Conservation (phyloP, 176 grass and related monocot species). For the Poa annua region DNA sequence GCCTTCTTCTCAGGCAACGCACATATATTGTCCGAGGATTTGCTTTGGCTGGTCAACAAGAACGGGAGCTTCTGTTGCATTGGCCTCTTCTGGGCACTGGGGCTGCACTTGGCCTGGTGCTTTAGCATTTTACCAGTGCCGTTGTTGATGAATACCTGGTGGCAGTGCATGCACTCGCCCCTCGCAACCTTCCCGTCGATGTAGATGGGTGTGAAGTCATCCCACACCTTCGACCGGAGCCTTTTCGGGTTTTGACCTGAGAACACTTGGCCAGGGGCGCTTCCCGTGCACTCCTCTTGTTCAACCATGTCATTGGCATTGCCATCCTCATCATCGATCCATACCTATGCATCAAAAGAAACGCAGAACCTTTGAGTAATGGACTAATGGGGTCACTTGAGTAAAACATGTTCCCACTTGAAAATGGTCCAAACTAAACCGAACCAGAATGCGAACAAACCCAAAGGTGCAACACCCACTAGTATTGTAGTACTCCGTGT, state of each 20-base stretch:
- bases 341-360: conserved; percentile 11
- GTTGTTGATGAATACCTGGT: conserved; percentile 20
- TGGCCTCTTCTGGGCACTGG: neutral
- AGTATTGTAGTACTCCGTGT: too few species aligned
- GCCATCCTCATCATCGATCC: neutral
- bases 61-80: conserved; percentile 38
- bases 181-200: neutral
- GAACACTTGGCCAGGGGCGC: neutral
- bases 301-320: neutral
- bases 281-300: conserved; percentile 32
- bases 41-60: conserved; percentile 22
- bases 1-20: neutral
- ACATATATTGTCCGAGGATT: neutral
- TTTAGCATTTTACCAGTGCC: conserved; percentile 27
- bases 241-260: neutral
- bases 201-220: conserved; percentile 44
- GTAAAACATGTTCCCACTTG: neutral
- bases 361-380: neutral
- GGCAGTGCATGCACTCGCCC: conserved; percentile 43
- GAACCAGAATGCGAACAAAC: neutral
- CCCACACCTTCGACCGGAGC: conserved; percentile 41
- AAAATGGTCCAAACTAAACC: neutral
- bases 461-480: neutral
- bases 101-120: conserved; percentile 30
- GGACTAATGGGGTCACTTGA: neutral